Percentiles rank a stretch among this genome's conserved stretches.
Conservation (phyloP, 179 eudicot species). For the Beta corolliflora region DNA sequence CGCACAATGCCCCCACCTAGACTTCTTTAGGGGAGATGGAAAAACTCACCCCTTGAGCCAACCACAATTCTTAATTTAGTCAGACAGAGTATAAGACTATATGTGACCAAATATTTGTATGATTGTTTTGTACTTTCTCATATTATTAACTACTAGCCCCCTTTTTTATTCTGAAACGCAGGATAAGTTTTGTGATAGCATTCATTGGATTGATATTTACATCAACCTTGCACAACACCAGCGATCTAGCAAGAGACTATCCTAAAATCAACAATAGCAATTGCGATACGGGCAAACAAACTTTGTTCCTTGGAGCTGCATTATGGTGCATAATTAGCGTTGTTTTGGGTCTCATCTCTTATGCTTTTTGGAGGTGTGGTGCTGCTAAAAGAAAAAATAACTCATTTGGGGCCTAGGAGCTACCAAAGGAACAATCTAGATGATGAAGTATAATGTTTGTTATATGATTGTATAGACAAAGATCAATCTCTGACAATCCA, state of each 20-base stretch:
- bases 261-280: neutral
- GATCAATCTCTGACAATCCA: neutral
- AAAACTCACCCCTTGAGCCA: no score
- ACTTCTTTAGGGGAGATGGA: no score
- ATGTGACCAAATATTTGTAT: no score
- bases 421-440: conserved; percentile 4
- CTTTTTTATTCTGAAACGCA: neutral
- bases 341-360: conserved; percentile 16
- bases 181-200: conserved; percentile 15
- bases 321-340: conserved; percentile 21
- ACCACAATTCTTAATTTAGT: no score
- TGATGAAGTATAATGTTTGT: neutral
- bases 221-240: neutral
- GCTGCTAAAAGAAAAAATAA: neutral
- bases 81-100: no score
- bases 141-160: no score
- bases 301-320: conserved; percentile 11
- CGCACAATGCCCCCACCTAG: no score
- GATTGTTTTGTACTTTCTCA: no score
- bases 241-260: neutral
- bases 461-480: neutral
- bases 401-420: neutral
- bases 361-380: neutral
- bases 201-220: conserved; percentile 13
- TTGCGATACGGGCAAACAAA: neutral